Percentiles rank a stretch among this genome's conserved stretches.
Evolutionary conservation across 2,329 filamentous ascomycete species (phyloP).

Genomic region (Coniochaeta sp.): DNA sequence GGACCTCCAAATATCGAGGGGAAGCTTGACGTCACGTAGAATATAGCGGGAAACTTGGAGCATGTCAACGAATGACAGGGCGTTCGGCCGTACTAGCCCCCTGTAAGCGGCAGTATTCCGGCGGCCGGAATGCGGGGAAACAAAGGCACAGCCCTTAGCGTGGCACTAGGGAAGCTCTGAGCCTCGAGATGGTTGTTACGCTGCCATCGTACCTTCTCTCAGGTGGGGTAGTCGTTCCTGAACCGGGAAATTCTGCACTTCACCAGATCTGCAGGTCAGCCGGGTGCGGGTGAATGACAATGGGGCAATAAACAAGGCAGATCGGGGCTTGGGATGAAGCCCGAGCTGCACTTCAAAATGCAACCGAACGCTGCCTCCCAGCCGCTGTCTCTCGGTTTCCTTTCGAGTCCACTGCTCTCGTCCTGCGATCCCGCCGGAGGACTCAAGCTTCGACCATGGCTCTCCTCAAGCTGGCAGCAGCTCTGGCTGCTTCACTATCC

Average conservation of each 20-base stretch:
- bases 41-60: not conserved
- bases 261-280: not conserved
- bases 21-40: constrained; percentile 14
- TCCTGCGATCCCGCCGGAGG: not conserved
- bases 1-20: not conserved
- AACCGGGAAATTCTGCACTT: not conserved
- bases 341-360: constrained; percentile 1
- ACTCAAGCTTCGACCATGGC: not conserved
- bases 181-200: not conserved
- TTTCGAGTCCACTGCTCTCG: not conserved
- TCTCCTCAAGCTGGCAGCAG: constrained; percentile 16
- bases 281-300: not conserved
- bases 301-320: not conserved
- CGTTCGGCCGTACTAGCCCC: not conserved
- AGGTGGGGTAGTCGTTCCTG: not conserved
- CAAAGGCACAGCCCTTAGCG: not conserved
- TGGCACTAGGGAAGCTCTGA: not conserved
- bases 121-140: constrained; percentile 11
- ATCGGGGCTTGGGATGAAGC: not conserved
- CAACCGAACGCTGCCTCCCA: not conserved
- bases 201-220: not conserved
- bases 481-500: constrained; percentile 17
- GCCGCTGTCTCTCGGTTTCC: not conserved
- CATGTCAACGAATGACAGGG: constrained; percentile 9
- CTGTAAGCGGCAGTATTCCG: constrained; percentile 12